Evolutionary conservation across 345 rosid species (phyloP).

Genomic region (Eucalyptus cloeziana): DNA sequence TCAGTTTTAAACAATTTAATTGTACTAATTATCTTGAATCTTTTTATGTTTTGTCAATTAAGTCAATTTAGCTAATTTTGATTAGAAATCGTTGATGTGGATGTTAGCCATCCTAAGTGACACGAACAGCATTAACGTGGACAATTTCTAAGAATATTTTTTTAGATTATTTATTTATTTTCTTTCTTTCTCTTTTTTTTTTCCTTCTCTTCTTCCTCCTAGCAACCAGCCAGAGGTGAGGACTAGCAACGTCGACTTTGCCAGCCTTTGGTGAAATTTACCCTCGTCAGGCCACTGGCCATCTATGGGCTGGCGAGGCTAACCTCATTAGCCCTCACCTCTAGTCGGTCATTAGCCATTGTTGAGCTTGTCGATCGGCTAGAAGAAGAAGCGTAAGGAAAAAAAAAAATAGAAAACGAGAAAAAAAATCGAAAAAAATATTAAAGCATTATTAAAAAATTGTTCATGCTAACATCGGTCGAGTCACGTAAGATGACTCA

Average conservation of each 20-base stretch:
- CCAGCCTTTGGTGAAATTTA: not conserved
- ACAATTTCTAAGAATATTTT: too few species aligned
- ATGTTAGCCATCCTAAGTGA: not conserved
- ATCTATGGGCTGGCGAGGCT: rapidly evolving
- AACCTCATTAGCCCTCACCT: not conserved
- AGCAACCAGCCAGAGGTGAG: not conserved
- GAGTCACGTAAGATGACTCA: not conserved
- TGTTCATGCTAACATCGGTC: too few species aligned
- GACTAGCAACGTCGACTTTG: not conserved
- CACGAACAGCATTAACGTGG: rapidly evolving
- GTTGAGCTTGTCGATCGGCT: not conserved
- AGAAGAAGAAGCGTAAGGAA: not conserved
- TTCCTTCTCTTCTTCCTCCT: not conserved
- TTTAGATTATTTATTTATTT: too few species aligned
- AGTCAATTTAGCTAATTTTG: too few species aligned
- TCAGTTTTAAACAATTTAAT: too few species aligned
- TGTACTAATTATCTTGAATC: too few species aligned
- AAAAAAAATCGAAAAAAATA: too few species aligned
- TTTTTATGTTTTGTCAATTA: too few species aligned
- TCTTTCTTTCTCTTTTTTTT: not conserved
- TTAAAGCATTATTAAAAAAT: too few species aligned
- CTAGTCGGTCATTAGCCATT: not conserved
- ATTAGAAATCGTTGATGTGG: too few species aligned
- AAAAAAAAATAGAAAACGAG: too few species aligned
- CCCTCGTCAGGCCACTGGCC: not conserved